These are phyloP conservation scores for Populus davidiana DNA, from an alignment of 345 rosid genomes.

Conservation along the genomic window DNA sequence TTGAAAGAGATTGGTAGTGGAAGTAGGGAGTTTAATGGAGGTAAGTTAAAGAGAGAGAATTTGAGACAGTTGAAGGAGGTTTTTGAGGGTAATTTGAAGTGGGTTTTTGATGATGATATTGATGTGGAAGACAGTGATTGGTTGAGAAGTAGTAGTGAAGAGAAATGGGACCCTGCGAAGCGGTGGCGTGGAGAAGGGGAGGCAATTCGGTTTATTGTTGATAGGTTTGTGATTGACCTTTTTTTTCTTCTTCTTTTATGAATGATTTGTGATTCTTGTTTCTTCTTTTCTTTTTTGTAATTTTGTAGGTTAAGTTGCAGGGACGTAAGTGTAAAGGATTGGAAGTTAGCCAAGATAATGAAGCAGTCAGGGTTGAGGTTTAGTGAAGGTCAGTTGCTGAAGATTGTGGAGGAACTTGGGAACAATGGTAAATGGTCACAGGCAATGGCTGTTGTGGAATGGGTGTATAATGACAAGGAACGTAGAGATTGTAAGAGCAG, in stretches of 20 bases:
- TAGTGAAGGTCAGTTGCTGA: conserved; percentile 79
- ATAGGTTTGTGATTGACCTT: conserved; percentile 37
- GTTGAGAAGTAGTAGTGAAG: conserved; percentile 19
- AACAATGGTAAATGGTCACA: conserved; percentile 69
- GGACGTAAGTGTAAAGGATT: conserved; percentile 62
- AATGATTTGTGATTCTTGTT: conserved; percentile 1
- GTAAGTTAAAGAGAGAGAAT: conserved; percentile 45
- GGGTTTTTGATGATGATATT: conserved; percentile 84
- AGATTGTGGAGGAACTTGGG: conserved; percentile 71
- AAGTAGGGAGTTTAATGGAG: conserved; percentile 43
- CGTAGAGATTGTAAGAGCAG: conserved; percentile 63
- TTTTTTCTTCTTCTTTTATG: neutral
- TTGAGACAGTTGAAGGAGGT: conserved; percentile 63
- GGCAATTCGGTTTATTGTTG: conserved; percentile 63
- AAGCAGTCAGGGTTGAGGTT: conserved; percentile 80
- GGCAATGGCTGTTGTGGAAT: conserved; percentile 66
- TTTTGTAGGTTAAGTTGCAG: conserved; percentile 59
- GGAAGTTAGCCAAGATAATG: conserved; percentile 93
- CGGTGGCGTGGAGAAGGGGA: conserved; percentile 68
- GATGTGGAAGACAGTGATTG: conserved; percentile 42
- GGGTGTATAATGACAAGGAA: conserved; percentile 68
- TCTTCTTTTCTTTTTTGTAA: neutral
- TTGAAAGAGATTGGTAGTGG: conserved; percentile 54
- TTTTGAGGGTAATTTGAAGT: conserved; percentile 65
- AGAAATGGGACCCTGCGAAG: conserved; percentile 41